Evolutionary conservation across 257 asterid genomes (phyloP), one percentile per base, ranked within the genome.

Genomic region (Anisodus acutangulus): DNA sequence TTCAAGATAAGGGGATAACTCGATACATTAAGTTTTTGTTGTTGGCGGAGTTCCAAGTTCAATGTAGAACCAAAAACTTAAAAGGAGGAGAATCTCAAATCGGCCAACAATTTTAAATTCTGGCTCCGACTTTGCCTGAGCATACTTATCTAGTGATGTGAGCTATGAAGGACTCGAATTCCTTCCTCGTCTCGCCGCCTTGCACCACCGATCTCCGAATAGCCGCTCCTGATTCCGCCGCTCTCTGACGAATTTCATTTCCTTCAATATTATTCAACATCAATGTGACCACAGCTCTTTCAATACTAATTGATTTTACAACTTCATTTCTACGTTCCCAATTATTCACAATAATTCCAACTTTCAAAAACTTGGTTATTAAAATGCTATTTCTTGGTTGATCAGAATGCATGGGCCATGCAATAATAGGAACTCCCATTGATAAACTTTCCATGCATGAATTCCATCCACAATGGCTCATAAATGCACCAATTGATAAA

Each of bases 361-460:
- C 86, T 35, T 60, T 81, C 83, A 92, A 72, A 19, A 90, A 87
- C 11, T 80, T 59, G 0, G 94, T 86, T 0, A 92, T 22, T 66
- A 92, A 53, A 3, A 86, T 82, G 6, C 92, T 83, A 70, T 92
- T 92, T 17, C 94, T 84, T 1, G 95, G 95, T 64, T 92, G 95
- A 49, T 92, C 94, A 37, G 94, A 92, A 58, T 91, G 95, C 93
- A 92, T 90, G 13, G 95, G 95, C 95, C 95, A 92, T 22, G 94
- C 93, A 35, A 90, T 92, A 58, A 92, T 88, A 4, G 95, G 91
- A 4, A 90, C 93, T 8, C 95, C 94, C 91, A 89, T 89, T 0
- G 93, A 90, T 3, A 92, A 84, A 15, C 95, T 92, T 88, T 91
- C 94, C 80, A 91, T 66, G 86, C 94, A 91, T 1, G 95, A 92